Evolutionary conservation across 2,329 filamentous ascomycete species (phyloP).

Genomic region (Graphilbum ipis-grandicollis): DNA sequence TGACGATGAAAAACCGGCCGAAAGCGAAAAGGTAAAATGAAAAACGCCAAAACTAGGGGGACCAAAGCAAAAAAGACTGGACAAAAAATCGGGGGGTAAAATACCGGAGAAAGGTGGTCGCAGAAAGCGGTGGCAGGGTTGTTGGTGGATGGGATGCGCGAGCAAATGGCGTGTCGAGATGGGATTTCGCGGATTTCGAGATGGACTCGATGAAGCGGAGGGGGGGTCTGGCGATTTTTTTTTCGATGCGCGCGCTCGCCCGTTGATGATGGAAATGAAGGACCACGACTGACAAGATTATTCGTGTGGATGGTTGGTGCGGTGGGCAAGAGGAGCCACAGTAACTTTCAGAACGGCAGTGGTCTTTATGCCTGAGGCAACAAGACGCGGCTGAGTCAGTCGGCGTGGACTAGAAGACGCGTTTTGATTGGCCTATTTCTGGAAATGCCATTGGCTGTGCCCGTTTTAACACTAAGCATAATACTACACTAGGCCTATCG

Average conservation of each 20-base stretch:
- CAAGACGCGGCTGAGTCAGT: neutral
- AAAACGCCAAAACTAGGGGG: neutral
- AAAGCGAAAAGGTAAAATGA: no score
- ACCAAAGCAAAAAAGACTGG: neutral
- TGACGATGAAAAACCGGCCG: no score
- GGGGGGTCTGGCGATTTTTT: conserved; percentile 42
- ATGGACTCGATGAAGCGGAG: conserved; percentile 42
- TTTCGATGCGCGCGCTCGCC: conserved; percentile 37
- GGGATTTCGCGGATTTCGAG: conserved; percentile 32
- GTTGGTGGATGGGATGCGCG: conserved; percentile 18
- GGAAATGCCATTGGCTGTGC: no score
- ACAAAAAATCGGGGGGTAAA: neutral
- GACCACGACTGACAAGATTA: conserved; percentile 30
- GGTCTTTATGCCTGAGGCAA: conserved; percentile 4
- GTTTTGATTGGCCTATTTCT: no score
- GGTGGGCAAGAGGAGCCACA: conserved; percentile 12
- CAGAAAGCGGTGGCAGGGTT: conserved; percentile 20
- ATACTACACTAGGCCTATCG: no score
- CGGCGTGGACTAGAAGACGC: no score
- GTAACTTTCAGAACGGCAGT: conserved; percentile 7
- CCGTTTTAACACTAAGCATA: no score
- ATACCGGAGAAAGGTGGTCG: conserved; percentile 6
- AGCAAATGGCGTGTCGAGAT: conserved; percentile 35
- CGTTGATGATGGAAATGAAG: conserved; percentile 30
- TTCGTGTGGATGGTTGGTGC: conserved; percentile 29